phyloP scores from a whole-genome alignment of 1,284 basidiomycete genomes.

The Puccinia polysora region DNA sequence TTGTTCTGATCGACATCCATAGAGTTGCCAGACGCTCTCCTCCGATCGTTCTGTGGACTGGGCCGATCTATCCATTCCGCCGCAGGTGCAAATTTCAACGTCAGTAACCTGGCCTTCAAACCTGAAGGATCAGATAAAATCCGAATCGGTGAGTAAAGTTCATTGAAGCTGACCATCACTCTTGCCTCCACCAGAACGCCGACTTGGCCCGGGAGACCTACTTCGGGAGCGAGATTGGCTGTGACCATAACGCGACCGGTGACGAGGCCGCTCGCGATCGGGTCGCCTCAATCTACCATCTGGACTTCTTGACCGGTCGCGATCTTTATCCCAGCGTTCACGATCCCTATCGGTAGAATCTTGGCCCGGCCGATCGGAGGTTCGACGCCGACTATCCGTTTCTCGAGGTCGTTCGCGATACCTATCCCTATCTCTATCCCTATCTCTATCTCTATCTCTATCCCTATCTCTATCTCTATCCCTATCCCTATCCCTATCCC shows the following conservation, averaged over 20 bases:
- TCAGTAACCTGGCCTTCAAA: not conserved
- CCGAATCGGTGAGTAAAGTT: too few relatives aligned
- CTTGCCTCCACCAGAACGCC: not conserved
- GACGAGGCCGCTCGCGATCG: slow-evolving; percentile 18
- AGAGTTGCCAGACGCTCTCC: not conserved
- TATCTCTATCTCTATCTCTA: not conserved
- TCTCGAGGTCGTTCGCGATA: slow-evolving; percentile 5
- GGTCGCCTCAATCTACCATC: not conserved
- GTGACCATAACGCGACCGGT: slow-evolving; percentile 16
- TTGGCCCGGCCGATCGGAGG: not conserved
- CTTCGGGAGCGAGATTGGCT: slow-evolving; percentile 22
- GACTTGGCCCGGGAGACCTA: slow-evolving; percentile 13
- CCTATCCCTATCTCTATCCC: slow-evolving; percentile 13
- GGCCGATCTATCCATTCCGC: not conserved
- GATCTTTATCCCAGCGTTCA: slow-evolving; percentile 9
- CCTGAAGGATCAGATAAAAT: not conserved
- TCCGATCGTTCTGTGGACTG: slow-evolving; percentile 3
- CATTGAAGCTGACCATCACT: not conserved
- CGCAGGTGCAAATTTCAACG: not conserved
- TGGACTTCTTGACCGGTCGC: slow-evolving; percentile 16
- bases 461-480: too few relatives aligned
- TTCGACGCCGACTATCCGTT: not conserved
- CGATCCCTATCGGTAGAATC: slow-evolving; percentile 26
- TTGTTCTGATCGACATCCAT: slow-evolving; percentile 21
- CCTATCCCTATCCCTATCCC: too few relatives aligned